phyloP scores from a whole-genome alignment of 2,329 filamentous ascomycete species.

The Blastomyces percursus region DNA sequence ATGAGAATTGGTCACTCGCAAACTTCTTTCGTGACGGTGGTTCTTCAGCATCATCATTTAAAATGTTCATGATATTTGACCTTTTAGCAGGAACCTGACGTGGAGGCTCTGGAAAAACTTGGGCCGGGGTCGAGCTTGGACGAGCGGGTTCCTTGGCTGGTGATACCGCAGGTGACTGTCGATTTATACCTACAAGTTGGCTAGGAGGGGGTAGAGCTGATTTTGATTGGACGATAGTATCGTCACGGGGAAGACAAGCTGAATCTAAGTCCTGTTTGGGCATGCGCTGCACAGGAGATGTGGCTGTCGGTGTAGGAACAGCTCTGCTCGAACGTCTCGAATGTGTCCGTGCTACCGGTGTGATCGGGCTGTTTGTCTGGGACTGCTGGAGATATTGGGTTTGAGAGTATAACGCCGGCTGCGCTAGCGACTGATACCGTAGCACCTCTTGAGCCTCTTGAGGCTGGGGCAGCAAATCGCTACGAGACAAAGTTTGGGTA shows the following conservation, averaged over 20 bases:
- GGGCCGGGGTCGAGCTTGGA: conserved; percentile 23
- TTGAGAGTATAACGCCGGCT: conserved; percentile 17
- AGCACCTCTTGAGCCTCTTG: conserved; percentile 8
- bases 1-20: conserved; percentile 28
- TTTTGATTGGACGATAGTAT: conserved; percentile 4
- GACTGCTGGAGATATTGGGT: conserved; percentile 23
- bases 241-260: conserved; percentile 2
- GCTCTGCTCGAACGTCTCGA: conserved; percentile 14
- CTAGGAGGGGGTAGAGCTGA: conserved; percentile 5
- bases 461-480: conserved; percentile 2
- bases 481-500: conserved; percentile 1
- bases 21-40: conserved; percentile 35
- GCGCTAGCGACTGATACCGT: conserved; percentile 10
- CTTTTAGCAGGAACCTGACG: conserved; percentile 37
- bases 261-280: conserved; percentile 9
- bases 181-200: conserved; percentile 5
- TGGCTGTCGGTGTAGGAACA: conserved; percentile 8
- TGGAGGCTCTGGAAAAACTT: conserved; percentile 24
- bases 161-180: conserved; percentile 16
- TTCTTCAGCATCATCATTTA: conserved; percentile 40
- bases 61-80: conserved; percentile 40
- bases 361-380: conserved; percentile 4
- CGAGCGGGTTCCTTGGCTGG: conserved; percentile 29
- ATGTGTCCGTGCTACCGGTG: conserved; percentile 9
- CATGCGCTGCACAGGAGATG: conserved; percentile 11